Base-by-base conservation (phyloP, 768 basidiomycete species). In the Inosperma sp. region DNA sequence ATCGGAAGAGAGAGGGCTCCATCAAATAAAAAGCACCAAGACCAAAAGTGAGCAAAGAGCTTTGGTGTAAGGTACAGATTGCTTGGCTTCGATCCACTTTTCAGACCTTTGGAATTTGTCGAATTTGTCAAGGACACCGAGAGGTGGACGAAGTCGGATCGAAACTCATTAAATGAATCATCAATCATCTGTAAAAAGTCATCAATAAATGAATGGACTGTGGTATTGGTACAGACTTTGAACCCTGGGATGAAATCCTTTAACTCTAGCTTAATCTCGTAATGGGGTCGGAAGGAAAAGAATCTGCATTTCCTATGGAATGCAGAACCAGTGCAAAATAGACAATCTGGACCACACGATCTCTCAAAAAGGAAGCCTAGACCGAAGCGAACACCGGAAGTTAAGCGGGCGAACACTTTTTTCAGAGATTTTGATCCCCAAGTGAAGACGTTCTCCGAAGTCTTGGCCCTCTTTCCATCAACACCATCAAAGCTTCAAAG, bases 111-210 rank as follows among this genome's bases (percentile, higher is more conserved):
- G 30, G 56, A 63, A 51, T 68, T 68, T 17, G 81, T 71, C 6
- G 84, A 84, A 2, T 88, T 86, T 21, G 80, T 79, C 57, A 96
- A 70, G 2, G 94, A 96, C 33, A 93, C 76, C 0, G 93, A 93
- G 48, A 94, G 77, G 65, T 98, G 94, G 40, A 97, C 84, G 63
- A 91, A 94, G 67, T 97, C 87, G 5, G 93, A 95, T 29, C 94
- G 85, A 67, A 97, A 96, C 7, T 81, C 88, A 52, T 80, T 79
- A 67, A 82, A 95, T 0, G 92, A 92, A 66, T 97, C 94, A 22
- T 74, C 68, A 17, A 58, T 51, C 41, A 70, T 74, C 78, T 79
- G 55, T 2, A 37, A 6, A 17, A 4, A n/a, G 19, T 26, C 14
- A 19, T 33, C 6, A 31, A 16, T 33, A 30, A 23, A 22, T 25